Percentiles rank a stretch among this genome's conserved stretches.
phyloP scores from a whole-genome alignment of 2,329 filamentous ascomycete genomes.

The Epichloe hybrida region DNA sequence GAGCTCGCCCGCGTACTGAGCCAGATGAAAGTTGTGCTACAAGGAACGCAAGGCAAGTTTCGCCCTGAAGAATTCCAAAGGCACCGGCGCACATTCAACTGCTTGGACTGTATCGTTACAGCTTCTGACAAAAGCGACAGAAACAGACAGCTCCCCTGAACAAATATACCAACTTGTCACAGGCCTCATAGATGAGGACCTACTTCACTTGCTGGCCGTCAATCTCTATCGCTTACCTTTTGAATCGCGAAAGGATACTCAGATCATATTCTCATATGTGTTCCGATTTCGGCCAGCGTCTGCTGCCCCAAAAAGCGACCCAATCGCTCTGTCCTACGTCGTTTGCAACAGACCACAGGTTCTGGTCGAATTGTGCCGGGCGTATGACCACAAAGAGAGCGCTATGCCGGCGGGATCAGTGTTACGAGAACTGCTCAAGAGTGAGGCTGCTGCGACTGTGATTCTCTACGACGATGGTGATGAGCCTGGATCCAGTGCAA shows the following conservation, averaged over 20 bases:
- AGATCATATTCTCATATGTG: slow-evolving; percentile 90
- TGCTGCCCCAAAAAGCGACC: slow-evolving; percentile 55
- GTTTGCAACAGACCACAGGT: slow-evolving; percentile 78
- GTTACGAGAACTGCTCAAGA: slow-evolving; percentile 75
- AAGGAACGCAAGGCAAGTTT: slow-evolving; percentile 72
- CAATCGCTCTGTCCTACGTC: slow-evolving; percentile 77
- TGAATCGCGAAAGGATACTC: slow-evolving; percentile 89
- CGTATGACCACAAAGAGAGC: slow-evolving; percentile 82
- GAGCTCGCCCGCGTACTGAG: slow-evolving; percentile 74
- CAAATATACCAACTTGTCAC: slow-evolving; percentile 78
- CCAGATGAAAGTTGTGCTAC: slow-evolving; percentile 86
- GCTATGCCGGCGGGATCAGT: slow-evolving; percentile 85
- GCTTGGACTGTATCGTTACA: neutral
- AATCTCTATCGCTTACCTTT: slow-evolving; percentile 81
- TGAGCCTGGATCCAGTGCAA: slow-evolving; percentile 54
- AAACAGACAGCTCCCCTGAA: slow-evolving; percentile 79
- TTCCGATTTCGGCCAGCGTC: slow-evolving; percentile 73
- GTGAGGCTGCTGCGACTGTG: slow-evolving; percentile 78
- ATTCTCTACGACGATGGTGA: slow-evolving; percentile 85
- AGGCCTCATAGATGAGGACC: slow-evolving; percentile 75
- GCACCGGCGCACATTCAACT: neutral
- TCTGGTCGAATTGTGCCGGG: slow-evolving; percentile 74
- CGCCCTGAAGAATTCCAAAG: neutral
- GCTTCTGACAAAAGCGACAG: slow-evolving; percentile 28
- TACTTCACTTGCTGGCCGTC: slow-evolving; percentile 71